Base-by-base conservation (phyloP, 805 yeast species). In the Suhomyces pyralidae region DNA sequence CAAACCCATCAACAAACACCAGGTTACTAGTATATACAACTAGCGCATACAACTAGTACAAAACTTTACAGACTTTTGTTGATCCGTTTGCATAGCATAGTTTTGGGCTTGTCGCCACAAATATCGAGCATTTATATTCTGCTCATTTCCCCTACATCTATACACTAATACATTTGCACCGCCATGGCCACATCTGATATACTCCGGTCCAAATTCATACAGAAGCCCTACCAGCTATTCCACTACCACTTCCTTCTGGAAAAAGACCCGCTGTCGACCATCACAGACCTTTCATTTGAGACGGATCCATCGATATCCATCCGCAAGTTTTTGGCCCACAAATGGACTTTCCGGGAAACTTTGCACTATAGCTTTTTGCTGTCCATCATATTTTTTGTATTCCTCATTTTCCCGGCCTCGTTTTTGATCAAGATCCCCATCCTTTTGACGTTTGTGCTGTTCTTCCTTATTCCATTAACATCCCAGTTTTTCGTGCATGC, bases 401-500 rank as follows among this genome's bases (percentile, higher is more conserved):
- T 84, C 50, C 62, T 80, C 52, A 73, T 84, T 51, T 76, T 82
- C 55, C 88, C 90, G 8, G 81, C 84, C 0, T 67, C 78, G 9
- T 66, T 84, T 56, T 32, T 84, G 3, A 51, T 70, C 52, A 59
- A 56, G 44, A 65, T 69, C 40, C 73, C 74, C 46, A 77, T 78
- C 9, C 60, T 70, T 12, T 59, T 79, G 22, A 71, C 81, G 40
- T 68, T 78, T 34, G 52, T 74, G 19, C 59, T 79, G 9, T 74
- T 88, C 55, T 71, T 87, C 48, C 62, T 77, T 40, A 65, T 91
- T 12, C 98, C 98, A 7, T 68, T 87, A 44, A 83, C 94, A 1
- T 80, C 88, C 7, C 97, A 93, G 68, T 90, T 92, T 66, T 89
- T 90, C 68, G 76, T 90, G 49, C 84, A 84, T 60, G 94, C 90